Evolutionary conservation across 2,329 filamentous ascomycete genomes (phyloP).

Genomic region (Arachnomyces sp.): DNA sequence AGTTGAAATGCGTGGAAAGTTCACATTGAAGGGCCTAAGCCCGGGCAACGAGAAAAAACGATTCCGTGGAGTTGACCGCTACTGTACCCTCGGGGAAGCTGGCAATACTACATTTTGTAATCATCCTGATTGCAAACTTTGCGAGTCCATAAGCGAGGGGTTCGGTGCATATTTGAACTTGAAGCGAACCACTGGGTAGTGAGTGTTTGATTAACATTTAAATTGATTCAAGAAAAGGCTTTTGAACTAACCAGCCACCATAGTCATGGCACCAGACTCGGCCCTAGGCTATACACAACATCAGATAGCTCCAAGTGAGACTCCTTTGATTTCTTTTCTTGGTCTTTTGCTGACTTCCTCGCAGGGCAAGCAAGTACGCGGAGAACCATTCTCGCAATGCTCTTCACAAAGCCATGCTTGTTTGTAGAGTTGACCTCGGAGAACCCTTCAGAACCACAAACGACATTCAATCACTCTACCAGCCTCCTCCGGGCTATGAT

Average conservation of each 20-base stretch:
- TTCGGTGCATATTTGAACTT: constrained; percentile 3
- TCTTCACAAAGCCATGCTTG: constrained; percentile 2
- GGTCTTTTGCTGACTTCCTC: background rate
- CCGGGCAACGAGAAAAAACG: constrained; percentile 1
- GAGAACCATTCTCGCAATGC: background rate
- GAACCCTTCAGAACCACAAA: background rate
- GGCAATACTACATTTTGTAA: background rate
- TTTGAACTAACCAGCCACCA: background rate
- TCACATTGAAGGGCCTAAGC: background rate
- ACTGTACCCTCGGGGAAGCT: constrained; percentile 5
- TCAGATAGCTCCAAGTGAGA: constrained; percentile 6
- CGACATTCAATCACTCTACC: background rate
- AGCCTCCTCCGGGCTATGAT: constrained; percentile 3
- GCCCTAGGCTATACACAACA: constrained; percentile 4
- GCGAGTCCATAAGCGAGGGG: constrained; percentile 3
- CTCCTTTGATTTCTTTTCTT: background rate
- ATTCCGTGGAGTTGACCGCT: constrained; percentile 4
- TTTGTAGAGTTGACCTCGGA: constrained; percentile 5
- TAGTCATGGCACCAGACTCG: constrained; percentile 2
- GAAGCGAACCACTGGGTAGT: constrained; percentile 2
- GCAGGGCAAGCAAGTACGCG: constrained; percentile 4
- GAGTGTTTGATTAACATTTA: background rate
- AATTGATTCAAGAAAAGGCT: background rate
- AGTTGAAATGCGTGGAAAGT: constrained; percentile 1
- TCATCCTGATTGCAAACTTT: constrained; percentile 5